A percentile compares a stretch with the other conserved stretches of the same genome.
phyloP scores from a whole-genome alignment of 2,329 filamentous ascomycete genomes.

The Pleomassaria siparia region DNA sequence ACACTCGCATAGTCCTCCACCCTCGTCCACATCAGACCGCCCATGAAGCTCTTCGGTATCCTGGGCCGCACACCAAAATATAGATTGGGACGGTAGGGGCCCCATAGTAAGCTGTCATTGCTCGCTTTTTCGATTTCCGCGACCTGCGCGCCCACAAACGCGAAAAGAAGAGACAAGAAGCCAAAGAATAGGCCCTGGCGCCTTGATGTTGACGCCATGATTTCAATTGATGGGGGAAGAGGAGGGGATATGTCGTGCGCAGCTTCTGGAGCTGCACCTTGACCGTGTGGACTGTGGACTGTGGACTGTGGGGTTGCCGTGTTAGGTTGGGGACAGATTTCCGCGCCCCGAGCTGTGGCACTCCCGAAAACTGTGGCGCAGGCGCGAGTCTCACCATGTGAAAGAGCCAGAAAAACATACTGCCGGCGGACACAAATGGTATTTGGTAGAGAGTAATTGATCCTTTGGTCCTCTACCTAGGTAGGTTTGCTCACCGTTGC shows the following conservation, averaged over 20 bases:
- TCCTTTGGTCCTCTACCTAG: too few species aligned
- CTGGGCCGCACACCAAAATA: constrained; percentile 90
- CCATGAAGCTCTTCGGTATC: constrained; percentile 76
- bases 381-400: too few species aligned
- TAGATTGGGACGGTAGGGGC: constrained; percentile 88
- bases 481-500: too few species aligned
- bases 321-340: constrained; percentile 6
- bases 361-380: constrained; percentile 15
- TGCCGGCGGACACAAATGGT: too few species aligned
- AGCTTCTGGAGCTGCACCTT: not conserved
- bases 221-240: not conserved
- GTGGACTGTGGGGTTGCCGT: not conserved
- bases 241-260: not conserved
- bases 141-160: constrained; percentile 33
- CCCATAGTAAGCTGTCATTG: constrained; percentile 92
- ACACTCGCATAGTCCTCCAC: constrained; percentile 76
- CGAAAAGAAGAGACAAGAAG: constrained; percentile 22
- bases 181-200: constrained; percentile 9
- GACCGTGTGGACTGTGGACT: not conserved
- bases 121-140: constrained; percentile 49
- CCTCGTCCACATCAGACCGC: constrained; percentile 85
- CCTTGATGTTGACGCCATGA: not conserved
- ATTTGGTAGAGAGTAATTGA: too few species aligned
- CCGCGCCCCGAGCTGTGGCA: not conserved
- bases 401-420: too few species aligned